Conservation (phyloP, 108 stramenopile genomes). For the Epithemia pelagica region DNA sequence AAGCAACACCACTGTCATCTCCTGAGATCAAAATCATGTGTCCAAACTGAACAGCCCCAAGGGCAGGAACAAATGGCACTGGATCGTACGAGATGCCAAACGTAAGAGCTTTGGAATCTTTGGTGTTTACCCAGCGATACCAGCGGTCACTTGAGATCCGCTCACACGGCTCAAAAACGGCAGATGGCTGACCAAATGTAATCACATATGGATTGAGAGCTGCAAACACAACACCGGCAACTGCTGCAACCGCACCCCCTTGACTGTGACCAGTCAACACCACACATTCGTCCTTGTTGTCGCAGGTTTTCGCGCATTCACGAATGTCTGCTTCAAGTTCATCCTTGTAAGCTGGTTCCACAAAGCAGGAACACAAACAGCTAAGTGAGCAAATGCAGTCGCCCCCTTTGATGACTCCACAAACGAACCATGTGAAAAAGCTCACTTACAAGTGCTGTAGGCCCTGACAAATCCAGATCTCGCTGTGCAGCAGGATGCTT, state of each 20-base stretch:
- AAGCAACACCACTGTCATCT: conserved; percentile 24
- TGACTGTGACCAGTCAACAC: conserved; percentile 25
- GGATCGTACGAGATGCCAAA: conserved; percentile 30
- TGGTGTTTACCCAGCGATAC: conserved; percentile 21
- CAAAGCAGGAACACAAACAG: not conserved
- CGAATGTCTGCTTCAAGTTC: conserved; percentile 10
- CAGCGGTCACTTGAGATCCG: conserved; percentile 15
- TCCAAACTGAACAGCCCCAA: conserved; percentile 26
- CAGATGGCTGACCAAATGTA: conserved; percentile 32
- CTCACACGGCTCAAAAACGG: conserved; percentile 20
- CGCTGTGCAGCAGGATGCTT: conserved; percentile 13
- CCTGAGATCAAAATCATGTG: conserved; percentile 21
- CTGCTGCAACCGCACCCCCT: conserved; percentile 32
- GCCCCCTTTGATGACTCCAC: not conserved
- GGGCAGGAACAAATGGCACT: conserved; percentile 21
- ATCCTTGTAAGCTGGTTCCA: conserved; percentile 5
- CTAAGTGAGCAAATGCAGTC: not conserved
- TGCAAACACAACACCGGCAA: conserved; percentile 25
- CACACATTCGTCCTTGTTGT: conserved; percentile 25
- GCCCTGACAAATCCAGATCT: conserved; percentile 23
- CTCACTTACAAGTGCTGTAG: too few species aligned
- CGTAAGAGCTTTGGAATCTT: conserved; percentile 1
- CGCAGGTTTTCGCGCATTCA: conserved; percentile 20
- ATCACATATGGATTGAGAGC: conserved; percentile 32
- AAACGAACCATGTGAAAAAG: too few species aligned